Base-by-base conservation (phyloP, 345 rosid species). In the Populus davidiana region DNA sequence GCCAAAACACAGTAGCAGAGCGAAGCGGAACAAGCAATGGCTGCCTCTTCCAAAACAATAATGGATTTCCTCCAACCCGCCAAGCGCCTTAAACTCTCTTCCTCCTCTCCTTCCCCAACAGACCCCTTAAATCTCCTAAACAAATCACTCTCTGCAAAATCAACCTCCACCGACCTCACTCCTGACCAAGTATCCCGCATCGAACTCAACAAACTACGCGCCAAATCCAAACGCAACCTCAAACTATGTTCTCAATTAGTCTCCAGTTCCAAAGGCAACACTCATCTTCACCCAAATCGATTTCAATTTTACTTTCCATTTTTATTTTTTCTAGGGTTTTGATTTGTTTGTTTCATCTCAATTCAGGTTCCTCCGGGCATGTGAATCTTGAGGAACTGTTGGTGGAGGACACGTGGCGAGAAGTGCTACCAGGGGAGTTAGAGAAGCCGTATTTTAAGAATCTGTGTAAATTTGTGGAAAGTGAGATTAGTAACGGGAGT, bases 391-490 rank as follows among this genome's bases (percentile, higher is more conserved):
- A 81, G 81, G 92, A 92, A 84, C 93, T 96, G n/a, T 79, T 93
- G 83, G 97, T 93, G 44, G 99, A 96, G 87, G 84, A 85, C 54
- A 87, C 97, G 16, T 91, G 99, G 98, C 68, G 87, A 74, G 86
- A 88, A 78, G 93, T 88, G 17, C 89, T 96, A 49, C 87, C 88
- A 0, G 94, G 91, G 5, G 97, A 96, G 80, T 74, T 92, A 9
- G 80, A 89, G 71, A 93, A 89, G 80, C 87, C 94, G 0, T 93
- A 91, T 76, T 96, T 92, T 0, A 84, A 81, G 71, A 80, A 54
- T 31, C 89, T 93, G 72, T 86, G 88, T 77, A 85, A 79, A 64
- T 91, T 96, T 71, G 87, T 96, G 11, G 90, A 85, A 47, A 80
- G 75, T 3, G 97, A 96, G 89, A 84, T 84, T 43, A 33, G 76